Evolutionary conservation across 108 stramenopile genomes (phyloP).

Genomic region (Cyclotella baltica): DNA sequence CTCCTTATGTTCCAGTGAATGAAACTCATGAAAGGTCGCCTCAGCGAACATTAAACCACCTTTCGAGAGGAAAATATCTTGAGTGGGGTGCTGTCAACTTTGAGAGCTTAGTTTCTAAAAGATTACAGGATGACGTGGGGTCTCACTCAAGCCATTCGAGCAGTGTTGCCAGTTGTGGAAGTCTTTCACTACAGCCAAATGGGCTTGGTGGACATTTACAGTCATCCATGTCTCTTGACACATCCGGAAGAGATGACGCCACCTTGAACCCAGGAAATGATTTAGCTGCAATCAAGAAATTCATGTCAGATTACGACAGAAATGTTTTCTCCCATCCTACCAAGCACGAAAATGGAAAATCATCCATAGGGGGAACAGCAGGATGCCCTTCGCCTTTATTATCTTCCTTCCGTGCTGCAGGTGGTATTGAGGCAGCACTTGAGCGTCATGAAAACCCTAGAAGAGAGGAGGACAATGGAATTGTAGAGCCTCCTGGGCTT

Average conservation of each 20-base stretch:
- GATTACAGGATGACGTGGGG: slow-evolving; percentile 14
- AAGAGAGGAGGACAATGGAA: not conserved
- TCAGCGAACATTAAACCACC: slow-evolving; percentile 14
- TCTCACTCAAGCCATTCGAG: slow-evolving; percentile 33
- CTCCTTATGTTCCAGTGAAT: not conserved
- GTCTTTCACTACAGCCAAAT: slow-evolving; percentile 14
- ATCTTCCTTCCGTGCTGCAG: not conserved
- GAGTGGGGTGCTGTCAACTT: slow-evolving; percentile 56
- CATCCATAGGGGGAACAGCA: not conserved
- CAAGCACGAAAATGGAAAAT: slow-evolving; percentile 6
- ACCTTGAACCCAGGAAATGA: not conserved
- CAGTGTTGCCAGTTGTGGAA: slow-evolving; percentile 36
- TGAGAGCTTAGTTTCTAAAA: slow-evolving; percentile 33
- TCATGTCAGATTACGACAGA: slow-evolving; percentile 45
- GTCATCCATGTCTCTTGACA: slow-evolving; percentile 44
- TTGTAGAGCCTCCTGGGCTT: not conserved
- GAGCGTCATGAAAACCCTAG: slow-evolving; percentile 29
- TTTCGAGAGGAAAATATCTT: slow-evolving; percentile 26
- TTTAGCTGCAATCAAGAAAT: slow-evolving; percentile 10
- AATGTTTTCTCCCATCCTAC: slow-evolving; percentile 19
- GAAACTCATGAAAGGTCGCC: not conserved
- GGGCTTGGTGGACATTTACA: slow-evolving; percentile 31
- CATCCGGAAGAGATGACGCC: slow-evolving; percentile 1
- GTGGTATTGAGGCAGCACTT: slow-evolving; percentile 52
- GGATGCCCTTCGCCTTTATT: slow-evolving; percentile 25